Conservation (phyloP, 75 land plant genomes). For the Picea sitchensis region DNA sequence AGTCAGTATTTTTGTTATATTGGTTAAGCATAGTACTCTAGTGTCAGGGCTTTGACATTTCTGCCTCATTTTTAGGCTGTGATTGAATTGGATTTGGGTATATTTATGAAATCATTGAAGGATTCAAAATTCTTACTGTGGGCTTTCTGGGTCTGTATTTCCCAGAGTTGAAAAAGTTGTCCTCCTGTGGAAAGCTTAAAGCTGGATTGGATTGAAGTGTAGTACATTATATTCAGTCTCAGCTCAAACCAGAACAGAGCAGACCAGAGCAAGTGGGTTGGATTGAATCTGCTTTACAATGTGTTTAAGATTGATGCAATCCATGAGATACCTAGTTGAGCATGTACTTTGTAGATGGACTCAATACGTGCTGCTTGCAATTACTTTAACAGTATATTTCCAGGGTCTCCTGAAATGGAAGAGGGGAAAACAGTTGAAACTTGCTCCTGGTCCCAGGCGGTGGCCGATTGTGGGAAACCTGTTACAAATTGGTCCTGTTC, state of each 20-base stretch:
- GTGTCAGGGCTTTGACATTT: neutral
- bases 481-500: slow-evolving; percentile 18
- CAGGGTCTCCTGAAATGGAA: slow-evolving; percentile 3
- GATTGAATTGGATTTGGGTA: neutral
- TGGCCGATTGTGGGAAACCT: slow-evolving; percentile 34
- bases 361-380: slow-evolving; percentile 6
- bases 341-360: neutral
- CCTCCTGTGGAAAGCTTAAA: too few relatives aligned
- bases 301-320: neutral
- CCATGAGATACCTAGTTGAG: neutral
- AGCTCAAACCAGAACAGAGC: neutral
- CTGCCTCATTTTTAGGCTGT: neutral
- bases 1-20: too few relatives aligned
- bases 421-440: slow-evolving; percentile 6
- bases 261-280: neutral
- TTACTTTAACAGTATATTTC: slow-evolving; percentile 2
- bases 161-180: too few relatives aligned
- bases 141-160: neutral
- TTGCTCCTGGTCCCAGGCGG: slow-evolving; percentile 26
- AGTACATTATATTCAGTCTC: neutral
- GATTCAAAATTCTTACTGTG: neutral
- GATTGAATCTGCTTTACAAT: neutral
- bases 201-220: too few relatives aligned
- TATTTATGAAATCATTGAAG: neutral
- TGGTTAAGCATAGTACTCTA: neutral